These are phyloP conservation scores for Mallotus japonicus DNA, from an alignment of 441 rosid genomes.

Conservation along the genomic window DNA sequence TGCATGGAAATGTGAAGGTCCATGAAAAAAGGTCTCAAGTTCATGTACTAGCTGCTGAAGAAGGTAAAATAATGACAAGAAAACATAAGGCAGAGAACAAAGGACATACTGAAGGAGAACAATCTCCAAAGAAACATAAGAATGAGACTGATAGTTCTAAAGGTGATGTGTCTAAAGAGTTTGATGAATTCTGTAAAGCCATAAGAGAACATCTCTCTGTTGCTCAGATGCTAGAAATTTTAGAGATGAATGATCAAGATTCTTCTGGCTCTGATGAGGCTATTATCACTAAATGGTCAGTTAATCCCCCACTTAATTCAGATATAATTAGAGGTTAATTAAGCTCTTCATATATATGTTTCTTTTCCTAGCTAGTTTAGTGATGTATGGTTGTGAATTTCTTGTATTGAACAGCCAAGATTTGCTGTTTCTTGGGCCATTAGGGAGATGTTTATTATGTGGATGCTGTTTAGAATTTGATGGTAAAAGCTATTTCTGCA, in stretches of 20 bases:
- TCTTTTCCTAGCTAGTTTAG: background rate
- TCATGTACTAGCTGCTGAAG: slow-evolving; percentile 46
- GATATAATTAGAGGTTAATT: too few relatives aligned
- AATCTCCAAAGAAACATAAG: slow-evolving; percentile 60
- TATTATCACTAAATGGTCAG: slow-evolving; percentile 53
- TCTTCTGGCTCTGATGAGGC: slow-evolving; percentile 44
- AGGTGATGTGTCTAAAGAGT: slow-evolving; percentile 37
- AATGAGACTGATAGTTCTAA: slow-evolving; percentile 31
- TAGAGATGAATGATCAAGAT: slow-evolving; percentile 58
- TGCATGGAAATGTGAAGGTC: slow-evolving; percentile 35
- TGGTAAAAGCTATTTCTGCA: slow-evolving; percentile 52
- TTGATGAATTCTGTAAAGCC: slow-evolving; percentile 49
- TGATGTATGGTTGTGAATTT: background rate
- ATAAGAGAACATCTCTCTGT: slow-evolving; percentile 47
- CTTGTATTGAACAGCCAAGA: slow-evolving; percentile 47
- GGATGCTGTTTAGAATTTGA: slow-evolving; percentile 49
- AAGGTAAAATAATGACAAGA: slow-evolving; percentile 62
- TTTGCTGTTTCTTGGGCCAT: slow-evolving; percentile 61
- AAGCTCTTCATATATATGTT: background rate
- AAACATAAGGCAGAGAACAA: slow-evolving; percentile 77
- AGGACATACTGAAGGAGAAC: slow-evolving; percentile 45
- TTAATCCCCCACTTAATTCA: background rate
- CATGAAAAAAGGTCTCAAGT: slow-evolving; percentile 73
- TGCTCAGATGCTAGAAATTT: slow-evolving; percentile 59
- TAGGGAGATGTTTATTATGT: slow-evolving; percentile 64